Evolutionary conservation across 495 filamentous ascomycete species (phyloP).

Genomic region (Penicillium alfredii): DNA sequence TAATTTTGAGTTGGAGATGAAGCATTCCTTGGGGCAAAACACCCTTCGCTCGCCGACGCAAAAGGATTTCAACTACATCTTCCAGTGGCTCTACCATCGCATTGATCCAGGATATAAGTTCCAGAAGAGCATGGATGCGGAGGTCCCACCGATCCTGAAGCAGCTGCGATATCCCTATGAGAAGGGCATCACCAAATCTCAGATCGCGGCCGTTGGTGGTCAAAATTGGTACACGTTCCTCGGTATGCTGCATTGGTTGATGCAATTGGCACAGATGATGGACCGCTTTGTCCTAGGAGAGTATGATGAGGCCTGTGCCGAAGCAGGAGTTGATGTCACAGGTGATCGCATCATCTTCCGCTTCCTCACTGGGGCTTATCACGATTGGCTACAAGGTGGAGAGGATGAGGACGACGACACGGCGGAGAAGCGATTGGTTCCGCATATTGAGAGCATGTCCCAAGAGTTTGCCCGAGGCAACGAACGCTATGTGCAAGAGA

Average conservation of each 20-base stretch:
- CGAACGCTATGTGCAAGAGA: slow-evolving; percentile 70
- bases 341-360: slow-evolving; percentile 90
- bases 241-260: slow-evolving; percentile 95
- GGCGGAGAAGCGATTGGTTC: slow-evolving; percentile 63
- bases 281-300: slow-evolving; percentile 66
- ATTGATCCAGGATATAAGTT: slow-evolving; percentile 92
- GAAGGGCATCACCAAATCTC: slow-evolving; percentile 87
- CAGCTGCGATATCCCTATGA: slow-evolving; percentile 93
- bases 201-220: slow-evolving; percentile 88
- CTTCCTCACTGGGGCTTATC: slow-evolving; percentile 82
- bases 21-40: slow-evolving; percentile 80
- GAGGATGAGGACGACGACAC: slow-evolving; percentile 83
- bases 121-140: slow-evolving; percentile 84
- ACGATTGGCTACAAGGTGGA: slow-evolving; percentile 75
- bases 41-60: slow-evolving; percentile 89
- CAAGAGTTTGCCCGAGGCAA: slow-evolving; percentile 80
- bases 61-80: slow-evolving; percentile 95
- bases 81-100: slow-evolving; percentile 94
- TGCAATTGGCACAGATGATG: slow-evolving; percentile 91
- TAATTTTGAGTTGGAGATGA: slow-evolving; percentile 97
- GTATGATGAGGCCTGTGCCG: slow-evolving; percentile 84
- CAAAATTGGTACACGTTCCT: slow-evolving; percentile 95
- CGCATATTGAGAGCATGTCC: slow-evolving; percentile 87
- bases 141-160: slow-evolving; percentile 85
- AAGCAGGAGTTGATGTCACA: slow-evolving; percentile 78